These are phyloP conservation scores for Pestalotiopsis sp. DNA, from an alignment of 2,329 filamentous ascomycete species.

Conservation along the genomic window DNA sequence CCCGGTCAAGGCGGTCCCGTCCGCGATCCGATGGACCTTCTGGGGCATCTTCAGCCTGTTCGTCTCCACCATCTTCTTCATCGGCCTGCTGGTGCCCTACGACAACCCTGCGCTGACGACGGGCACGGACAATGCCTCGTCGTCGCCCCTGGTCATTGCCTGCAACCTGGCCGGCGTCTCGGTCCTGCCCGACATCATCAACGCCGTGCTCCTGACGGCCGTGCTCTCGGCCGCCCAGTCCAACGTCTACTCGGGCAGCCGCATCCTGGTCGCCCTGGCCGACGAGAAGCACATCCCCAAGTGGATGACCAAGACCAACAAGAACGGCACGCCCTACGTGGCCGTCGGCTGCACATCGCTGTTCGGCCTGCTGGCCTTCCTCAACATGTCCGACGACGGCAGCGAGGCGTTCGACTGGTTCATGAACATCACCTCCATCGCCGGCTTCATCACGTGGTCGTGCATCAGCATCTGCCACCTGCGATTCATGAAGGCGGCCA, in stretches of 20 bases:
- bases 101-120: conserved; percentile 17
- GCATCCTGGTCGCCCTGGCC: conserved; percentile 67
- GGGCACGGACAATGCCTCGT: conserved; percentile 55
- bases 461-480: conserved; percentile 66
- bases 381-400: conserved; percentile 62
- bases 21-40: conserved; percentile 73
- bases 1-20: conserved; percentile 70
- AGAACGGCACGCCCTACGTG: conserved; percentile 61
- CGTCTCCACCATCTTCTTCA: conserved; percentile 64
- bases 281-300: conserved; percentile 62
- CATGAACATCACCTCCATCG: conserved; percentile 68
- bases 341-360: conserved; percentile 57
- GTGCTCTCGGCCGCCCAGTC: conserved; percentile 79
- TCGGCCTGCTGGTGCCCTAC: conserved; percentile 70
- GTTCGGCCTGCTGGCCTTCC: conserved; percentile 65
- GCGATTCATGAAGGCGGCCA: conserved; percentile 62
- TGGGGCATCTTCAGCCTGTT: conserved; percentile 74
- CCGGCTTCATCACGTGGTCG: conserved; percentile 70
- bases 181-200: conserved; percentile 69
- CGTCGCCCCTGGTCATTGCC: conserved; percentile 65
- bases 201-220: conserved; percentile 74
- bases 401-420: conserved; percentile 70
- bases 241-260: conserved; percentile 72
- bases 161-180: conserved; percentile 62
- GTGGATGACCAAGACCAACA: conserved; percentile 60